phyloP scores from a whole-genome alignment of 208 protist species.

The Crithidia fasciculata region DNA sequence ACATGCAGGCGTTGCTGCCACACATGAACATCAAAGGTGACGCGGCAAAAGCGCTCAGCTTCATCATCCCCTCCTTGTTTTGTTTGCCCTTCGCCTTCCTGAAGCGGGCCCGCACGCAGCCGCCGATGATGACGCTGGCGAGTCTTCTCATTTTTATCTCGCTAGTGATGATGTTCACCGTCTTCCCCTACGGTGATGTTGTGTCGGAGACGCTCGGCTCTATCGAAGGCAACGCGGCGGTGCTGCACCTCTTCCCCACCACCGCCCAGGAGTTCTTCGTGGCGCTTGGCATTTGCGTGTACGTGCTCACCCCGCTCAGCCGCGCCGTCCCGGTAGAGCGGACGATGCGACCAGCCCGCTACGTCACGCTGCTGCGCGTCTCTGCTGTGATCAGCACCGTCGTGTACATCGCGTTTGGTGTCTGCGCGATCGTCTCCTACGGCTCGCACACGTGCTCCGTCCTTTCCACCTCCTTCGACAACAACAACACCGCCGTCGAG shows the following conservation, averaged over 20 bases:
- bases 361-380: constrained; percentile 30
- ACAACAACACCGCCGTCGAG: constrained; percentile 30
- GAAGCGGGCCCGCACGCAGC: constrained; percentile 46
- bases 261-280: constrained; percentile 41
- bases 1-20: constrained; percentile 38
- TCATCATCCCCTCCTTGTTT: constrained; percentile 45
- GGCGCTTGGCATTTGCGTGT: constrained; percentile 41
- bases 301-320: constrained; percentile 29
- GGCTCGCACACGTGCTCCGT: constrained; percentile 45
- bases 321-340: constrained; percentile 49
- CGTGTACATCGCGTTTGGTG: constrained; percentile 43
- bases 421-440: constrained; percentile 43
- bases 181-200: constrained; percentile 30
- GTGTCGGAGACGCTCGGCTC: background rate
- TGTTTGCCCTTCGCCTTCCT: constrained; percentile 50
- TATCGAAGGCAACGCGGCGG: background rate
- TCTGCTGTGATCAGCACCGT: constrained; percentile 20
- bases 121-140: constrained; percentile 34
- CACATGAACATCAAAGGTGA: constrained; percentile 34
- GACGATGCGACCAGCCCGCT: constrained; percentile 41
- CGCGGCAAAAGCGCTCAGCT: constrained; percentile 34
- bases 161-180: constrained; percentile 37
- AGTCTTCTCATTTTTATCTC: constrained; percentile 42
- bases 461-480: constrained; percentile 37
- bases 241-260: constrained; percentile 26